These are phyloP conservation scores for Trametes punicea DNA, from an alignment of 768 basidiomycete species.

Conservation along the genomic window DNA sequence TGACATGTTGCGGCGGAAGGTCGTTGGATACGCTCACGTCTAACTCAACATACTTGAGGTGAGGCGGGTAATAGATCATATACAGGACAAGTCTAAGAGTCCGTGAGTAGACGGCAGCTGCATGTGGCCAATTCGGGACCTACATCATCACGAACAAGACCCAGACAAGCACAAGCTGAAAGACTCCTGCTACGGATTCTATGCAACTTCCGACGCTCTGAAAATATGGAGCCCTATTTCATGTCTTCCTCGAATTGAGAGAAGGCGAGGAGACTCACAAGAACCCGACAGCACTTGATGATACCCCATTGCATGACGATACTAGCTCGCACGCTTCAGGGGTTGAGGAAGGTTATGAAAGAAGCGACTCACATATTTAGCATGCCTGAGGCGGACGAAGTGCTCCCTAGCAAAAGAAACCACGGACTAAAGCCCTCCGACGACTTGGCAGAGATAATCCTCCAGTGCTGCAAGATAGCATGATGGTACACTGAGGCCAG, in stretches of 20 bases:
- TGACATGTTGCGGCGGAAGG: constrained; percentile 41
- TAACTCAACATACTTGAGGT: constrained; percentile 66
- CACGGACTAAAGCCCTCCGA: constrained; percentile 91
- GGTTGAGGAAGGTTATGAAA: neutral
- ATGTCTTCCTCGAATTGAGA: neutral
- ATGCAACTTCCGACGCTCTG: constrained; percentile 71
- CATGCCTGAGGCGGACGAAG: constrained; percentile 77
- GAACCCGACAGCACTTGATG: constrained; percentile 72
- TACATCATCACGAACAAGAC: constrained; percentile 80
- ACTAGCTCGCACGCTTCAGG: constrained; percentile 36
- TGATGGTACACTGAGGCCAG: neutral
- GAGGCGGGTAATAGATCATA: constrained; percentile 86
- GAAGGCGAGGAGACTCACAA: constrained; percentile 49
- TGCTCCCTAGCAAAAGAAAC: constrained; percentile 87
- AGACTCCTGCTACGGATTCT: constrained; percentile 75
- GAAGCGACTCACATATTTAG: constrained; percentile 66
- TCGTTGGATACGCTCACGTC: constrained; percentile 41
- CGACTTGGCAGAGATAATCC: constrained; percentile 74
- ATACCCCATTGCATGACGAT: constrained; percentile 82
- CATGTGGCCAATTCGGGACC: constrained; percentile 29
- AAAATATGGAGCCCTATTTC: too few species aligned
- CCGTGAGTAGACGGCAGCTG: neutral
- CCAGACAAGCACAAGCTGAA: constrained; percentile 85
- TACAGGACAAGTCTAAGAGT: constrained; percentile 74
- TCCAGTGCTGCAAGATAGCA: constrained; percentile 51